Percentiles rank a stretch among this genome's conserved stretches.
Evolutionary conservation across 148 eudicot species (phyloP).

Genomic region (Camellia sinensis): DNA sequence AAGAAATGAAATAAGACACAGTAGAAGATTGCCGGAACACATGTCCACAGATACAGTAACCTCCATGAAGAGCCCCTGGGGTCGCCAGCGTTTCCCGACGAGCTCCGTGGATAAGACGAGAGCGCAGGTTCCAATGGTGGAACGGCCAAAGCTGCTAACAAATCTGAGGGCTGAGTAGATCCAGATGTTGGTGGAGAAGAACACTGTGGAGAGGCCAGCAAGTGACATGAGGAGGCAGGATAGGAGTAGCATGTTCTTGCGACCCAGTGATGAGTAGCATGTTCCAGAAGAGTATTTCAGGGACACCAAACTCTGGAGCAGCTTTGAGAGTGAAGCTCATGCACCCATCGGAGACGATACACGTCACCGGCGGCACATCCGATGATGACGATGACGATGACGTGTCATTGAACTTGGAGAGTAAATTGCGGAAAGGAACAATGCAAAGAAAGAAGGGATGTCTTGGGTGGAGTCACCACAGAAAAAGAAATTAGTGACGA

Average conservation of each 20-base stretch:
- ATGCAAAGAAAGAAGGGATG: too few relatives aligned
- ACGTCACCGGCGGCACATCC: too few relatives aligned
- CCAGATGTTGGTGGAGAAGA: constrained; percentile 46
- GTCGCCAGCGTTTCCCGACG: constrained; percentile 64
- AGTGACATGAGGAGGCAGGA: constrained; percentile 53
- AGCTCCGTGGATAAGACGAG: constrained; percentile 68
- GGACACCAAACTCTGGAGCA: too few relatives aligned
- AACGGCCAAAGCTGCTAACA: constrained; percentile 53
- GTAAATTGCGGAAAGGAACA: too few relatives aligned
- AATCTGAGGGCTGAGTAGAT: constrained; percentile 47
- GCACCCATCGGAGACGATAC: too few relatives aligned
- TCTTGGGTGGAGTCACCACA: too few relatives aligned
- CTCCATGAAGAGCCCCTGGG: constrained; percentile 54
- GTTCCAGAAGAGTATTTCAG: too few relatives aligned
- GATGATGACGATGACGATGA: too few relatives aligned
- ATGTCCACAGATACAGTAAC: constrained; percentile 49
- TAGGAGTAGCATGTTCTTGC: constrained; percentile 49
- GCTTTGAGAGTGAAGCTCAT: too few relatives aligned
- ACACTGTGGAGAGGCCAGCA: constrained; percentile 36
- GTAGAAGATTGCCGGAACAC: constrained; percentile 44
- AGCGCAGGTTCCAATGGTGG: constrained; percentile 54
- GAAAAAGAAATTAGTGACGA: too few relatives aligned
- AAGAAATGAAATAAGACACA: constrained; percentile 31
- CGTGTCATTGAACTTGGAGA: too few relatives aligned
- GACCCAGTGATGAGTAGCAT: constrained; percentile 51